These are phyloP conservation scores for Epicoccum sorghinum DNA, from an alignment of 2,329 filamentous ascomycete genomes.

Conservation along the genomic window DNA sequence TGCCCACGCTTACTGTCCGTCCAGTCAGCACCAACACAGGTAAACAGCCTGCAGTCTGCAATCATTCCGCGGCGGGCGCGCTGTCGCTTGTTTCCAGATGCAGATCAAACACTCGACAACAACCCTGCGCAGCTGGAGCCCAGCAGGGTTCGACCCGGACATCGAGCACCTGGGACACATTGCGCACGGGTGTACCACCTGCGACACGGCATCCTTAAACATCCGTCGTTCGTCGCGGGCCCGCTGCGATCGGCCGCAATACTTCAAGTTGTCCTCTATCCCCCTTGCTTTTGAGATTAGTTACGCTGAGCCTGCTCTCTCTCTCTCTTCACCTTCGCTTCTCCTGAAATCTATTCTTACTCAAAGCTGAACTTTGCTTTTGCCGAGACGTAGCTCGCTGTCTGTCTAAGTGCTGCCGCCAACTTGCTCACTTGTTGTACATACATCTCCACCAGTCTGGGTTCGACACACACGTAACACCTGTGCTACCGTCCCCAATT, in stretches of 20 bases:
- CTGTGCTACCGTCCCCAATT: slow-evolving; percentile 17
- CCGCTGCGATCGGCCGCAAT: background rate
- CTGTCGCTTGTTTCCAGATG: slow-evolving; percentile 32
- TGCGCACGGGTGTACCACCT: slow-evolving; percentile 24
- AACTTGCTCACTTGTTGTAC: slow-evolving; percentile 10
- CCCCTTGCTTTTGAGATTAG: slow-evolving; percentile 22
- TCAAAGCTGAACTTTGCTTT: background rate
- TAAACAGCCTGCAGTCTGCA: slow-evolving; percentile 8
- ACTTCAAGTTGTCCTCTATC: slow-evolving; percentile 13
- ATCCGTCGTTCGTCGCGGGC: slow-evolving; percentile 11
- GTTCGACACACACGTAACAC: slow-evolving; percentile 10
- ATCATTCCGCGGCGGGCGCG: slow-evolving; percentile 23
- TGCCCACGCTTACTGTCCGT: slow-evolving; percentile 9
- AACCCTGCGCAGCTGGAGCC: background rate
- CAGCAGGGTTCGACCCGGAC: slow-evolving; percentile 13
- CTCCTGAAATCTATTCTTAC: background rate
- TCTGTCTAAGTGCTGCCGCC: background rate
- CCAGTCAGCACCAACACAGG: slow-evolving; percentile 1
- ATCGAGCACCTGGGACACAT: slow-evolving; percentile 12
- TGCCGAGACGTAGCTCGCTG: slow-evolving; percentile 1
- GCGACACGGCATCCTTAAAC: slow-evolving; percentile 31
- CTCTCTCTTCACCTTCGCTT: slow-evolving; percentile 1
- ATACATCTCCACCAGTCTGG: slow-evolving; percentile 4
- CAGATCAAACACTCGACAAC: slow-evolving; percentile 35
- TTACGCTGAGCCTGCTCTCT: background rate